Evolutionary conservation across 106 monocot species (phyloP).

Genomic region (Alisma plantagoaquatica): DNA sequence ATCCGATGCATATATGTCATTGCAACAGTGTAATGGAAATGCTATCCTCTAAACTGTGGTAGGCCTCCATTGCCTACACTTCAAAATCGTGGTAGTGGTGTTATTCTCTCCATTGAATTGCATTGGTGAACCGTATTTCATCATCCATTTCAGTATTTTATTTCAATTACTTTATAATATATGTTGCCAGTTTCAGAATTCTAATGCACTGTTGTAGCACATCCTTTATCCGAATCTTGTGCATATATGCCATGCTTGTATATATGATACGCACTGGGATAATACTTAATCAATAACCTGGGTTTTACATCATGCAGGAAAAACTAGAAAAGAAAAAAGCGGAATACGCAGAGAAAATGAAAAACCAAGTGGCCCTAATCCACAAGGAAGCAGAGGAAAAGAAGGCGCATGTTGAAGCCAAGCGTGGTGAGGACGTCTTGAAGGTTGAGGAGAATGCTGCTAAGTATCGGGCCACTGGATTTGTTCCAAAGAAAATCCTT

Average conservation of each 20-base stretch:
- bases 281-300: not conserved
- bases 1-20: too few species aligned
- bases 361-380: slow-evolving; percentile 34
- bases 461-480: slow-evolving; percentile 26
- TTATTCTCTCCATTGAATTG: too few species aligned
- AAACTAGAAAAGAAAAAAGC: slow-evolving; percentile 32
- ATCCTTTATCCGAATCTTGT: not conserved
- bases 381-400: slow-evolving; percentile 51
- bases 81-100: too few species aligned
- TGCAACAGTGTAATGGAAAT: too few species aligned
- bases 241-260: not conserved
- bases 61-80: too few species aligned
- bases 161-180: too few species aligned
- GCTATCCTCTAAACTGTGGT: too few species aligned
- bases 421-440: slow-evolving; percentile 21
- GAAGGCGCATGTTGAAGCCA: slow-evolving; percentile 24
- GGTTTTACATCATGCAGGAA: slow-evolving; percentile 16
- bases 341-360: slow-evolving; percentile 35
- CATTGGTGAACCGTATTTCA: too few species aligned
- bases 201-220: not conserved
- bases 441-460: slow-evolving; percentile 37
- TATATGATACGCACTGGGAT: not conserved
- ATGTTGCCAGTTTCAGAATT: too few species aligned
- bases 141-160: too few species aligned
- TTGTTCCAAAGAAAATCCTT: slow-evolving; percentile 17